Conservation (phyloP, 805 yeast species). For the Candida anglica region DNA sequence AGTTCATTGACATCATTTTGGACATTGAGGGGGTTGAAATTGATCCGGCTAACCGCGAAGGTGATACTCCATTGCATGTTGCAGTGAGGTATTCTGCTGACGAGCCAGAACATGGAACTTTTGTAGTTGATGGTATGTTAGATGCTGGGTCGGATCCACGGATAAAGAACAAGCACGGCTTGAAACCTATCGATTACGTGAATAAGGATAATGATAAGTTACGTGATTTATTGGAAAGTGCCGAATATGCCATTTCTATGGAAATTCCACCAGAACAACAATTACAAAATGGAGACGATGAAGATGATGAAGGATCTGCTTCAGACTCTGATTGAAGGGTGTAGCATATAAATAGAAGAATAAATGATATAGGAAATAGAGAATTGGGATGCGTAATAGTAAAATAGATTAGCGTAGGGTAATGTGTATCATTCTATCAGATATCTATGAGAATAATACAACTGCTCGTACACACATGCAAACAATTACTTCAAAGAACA, state of each 20-base stretch:
- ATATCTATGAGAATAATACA: neutral
- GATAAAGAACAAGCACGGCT: slow-evolving; percentile 42
- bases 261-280: slow-evolving; percentile 28
- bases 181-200: slow-evolving; percentile 73
- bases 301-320: slow-evolving; percentile 26
- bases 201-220: slow-evolving; percentile 52
- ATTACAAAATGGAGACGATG: slow-evolving; percentile 28
- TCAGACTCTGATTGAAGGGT: slow-evolving; percentile 28
- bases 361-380: no score
- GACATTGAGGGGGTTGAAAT: slow-evolving; percentile 90
- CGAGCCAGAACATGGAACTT: slow-evolving; percentile 83
- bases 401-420: no score
- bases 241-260: slow-evolving; percentile 66
- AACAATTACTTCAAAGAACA: no score
- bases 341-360: no score
- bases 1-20: slow-evolving; percentile 72
- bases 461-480: no score
- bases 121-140: slow-evolving; percentile 71
- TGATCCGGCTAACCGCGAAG: slow-evolving; percentile 74
- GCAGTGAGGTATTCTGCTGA: slow-evolving; percentile 74
- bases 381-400: no score
- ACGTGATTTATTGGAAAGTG: slow-evolving; percentile 66
- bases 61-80: slow-evolving; percentile 85
- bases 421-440: no score
- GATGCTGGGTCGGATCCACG: slow-evolving; percentile 90